A percentile compares a stretch with the other conserved stretches of the same genome.
Conservation (phyloP, 2,329 filamentous ascomycete genomes). For the Fusarium pseudonygamai region DNA sequence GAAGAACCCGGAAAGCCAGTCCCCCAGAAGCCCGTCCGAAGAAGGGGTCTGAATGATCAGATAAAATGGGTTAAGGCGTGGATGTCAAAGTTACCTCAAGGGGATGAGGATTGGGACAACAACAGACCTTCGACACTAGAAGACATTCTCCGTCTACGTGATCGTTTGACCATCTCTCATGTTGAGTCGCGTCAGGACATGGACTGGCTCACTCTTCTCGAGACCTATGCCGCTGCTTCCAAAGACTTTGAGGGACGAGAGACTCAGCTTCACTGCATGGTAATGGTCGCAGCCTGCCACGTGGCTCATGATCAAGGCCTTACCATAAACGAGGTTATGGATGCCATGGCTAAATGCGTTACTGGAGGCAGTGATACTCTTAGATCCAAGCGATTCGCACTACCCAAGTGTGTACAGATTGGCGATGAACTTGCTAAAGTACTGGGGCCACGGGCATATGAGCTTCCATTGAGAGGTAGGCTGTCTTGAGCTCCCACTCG, state of each 20-base stretch:
- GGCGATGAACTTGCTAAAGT: constrained; percentile 39
- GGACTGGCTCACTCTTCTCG: constrained; percentile 39
- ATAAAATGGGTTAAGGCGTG: constrained; percentile 41
- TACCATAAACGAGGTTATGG: constrained; percentile 32
- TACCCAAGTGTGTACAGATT: constrained; percentile 42
- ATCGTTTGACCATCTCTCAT: constrained; percentile 35
- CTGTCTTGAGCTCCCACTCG: constrained; percentile 2
- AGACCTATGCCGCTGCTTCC: constrained; percentile 38
- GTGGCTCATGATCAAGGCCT: constrained; percentile 38
- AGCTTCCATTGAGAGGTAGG: constrained; percentile 42
- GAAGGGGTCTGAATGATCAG: constrained; percentile 39
- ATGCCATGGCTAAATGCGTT: constrained; percentile 40
- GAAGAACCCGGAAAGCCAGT: constrained; percentile 39
- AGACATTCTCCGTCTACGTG: constrained; percentile 33
- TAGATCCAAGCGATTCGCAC: constrained; percentile 40
- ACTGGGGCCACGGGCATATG: constrained; percentile 38
- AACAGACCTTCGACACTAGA: constrained; percentile 37
- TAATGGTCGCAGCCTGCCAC: constrained; percentile 41
- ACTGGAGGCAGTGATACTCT: constrained; percentile 40
- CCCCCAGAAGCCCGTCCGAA: constrained; percentile 38
- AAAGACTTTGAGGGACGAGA: constrained; percentile 38
- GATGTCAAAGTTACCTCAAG: constrained; percentile 41
- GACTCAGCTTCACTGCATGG: constrained; percentile 40
- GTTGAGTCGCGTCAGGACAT: constrained; percentile 32
- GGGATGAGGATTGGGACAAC: constrained; percentile 42